Evolutionary conservation across 2,329 filamentous ascomycete species (phyloP).

Genomic region (Penicillium occitanis): DNA sequence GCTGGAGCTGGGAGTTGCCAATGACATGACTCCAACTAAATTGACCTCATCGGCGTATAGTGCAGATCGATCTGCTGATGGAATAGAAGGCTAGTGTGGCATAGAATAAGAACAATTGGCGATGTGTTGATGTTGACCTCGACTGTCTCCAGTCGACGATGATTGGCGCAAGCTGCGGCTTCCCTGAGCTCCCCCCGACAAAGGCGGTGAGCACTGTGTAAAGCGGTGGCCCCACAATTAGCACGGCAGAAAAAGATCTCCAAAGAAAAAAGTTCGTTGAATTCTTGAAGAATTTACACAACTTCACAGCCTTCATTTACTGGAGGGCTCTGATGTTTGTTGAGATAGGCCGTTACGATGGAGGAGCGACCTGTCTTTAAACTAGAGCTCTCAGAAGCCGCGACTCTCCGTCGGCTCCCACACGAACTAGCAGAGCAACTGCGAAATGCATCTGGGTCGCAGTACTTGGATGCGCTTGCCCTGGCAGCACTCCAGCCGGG

Average conservation of each 20-base stretch:
- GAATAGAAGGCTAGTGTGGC: neutral
- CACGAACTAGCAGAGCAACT: conserved; percentile 68
- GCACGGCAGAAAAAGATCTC: conserved; percentile 34
- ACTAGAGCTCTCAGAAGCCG: conserved; percentile 56
- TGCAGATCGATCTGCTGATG: conserved; percentile 15
- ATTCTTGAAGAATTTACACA: conserved; percentile 17
- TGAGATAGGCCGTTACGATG: conserved; percentile 38
- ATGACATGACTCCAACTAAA: conserved; percentile 30
- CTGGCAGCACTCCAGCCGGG: conserved; percentile 66
- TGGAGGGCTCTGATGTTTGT: conserved; percentile 32
- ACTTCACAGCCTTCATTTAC: conserved; percentile 33
- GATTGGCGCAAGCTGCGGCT: conserved; percentile 17
- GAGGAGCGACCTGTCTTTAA: conserved; percentile 40
- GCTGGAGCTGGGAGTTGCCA: conserved; percentile 27
- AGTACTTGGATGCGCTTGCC: conserved; percentile 71
- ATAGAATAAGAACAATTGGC: neutral
- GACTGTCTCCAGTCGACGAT: neutral
- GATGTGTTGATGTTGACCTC: neutral
- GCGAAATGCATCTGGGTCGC: conserved; percentile 60
- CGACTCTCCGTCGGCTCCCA: conserved; percentile 61
- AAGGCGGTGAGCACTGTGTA: conserved; percentile 29
- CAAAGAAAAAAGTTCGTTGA: conserved; percentile 29
- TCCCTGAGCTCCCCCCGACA: neutral
- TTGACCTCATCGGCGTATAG: conserved; percentile 13
- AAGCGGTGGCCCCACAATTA: conserved; percentile 15